Base-by-base conservation (phyloP, 1,284 basidiomycete species). In the Rhodofomes roseus region DNA sequence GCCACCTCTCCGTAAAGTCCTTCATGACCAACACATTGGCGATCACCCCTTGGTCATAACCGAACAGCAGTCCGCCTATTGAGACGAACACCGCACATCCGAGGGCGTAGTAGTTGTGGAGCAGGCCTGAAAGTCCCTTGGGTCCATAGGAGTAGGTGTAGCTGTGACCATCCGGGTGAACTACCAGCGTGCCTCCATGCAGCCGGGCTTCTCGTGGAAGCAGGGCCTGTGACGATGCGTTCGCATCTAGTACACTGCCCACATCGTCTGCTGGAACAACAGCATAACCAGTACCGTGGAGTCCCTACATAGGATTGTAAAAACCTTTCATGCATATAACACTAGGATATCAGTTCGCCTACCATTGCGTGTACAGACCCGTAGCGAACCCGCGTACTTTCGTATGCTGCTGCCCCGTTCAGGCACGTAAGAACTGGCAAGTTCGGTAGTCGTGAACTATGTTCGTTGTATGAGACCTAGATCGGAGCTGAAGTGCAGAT, bases 1-100 rank as follows among this genome's bases (percentile, higher is more conserved):
- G 87, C 82, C 84, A 92, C 12, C 84, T 78, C 54, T 72, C 64
- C 34, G 81, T 64, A 65, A 93, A 93, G 63, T 90, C 86, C 53
- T 78, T 75, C 90, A 93, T 93, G n/a, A 91, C 88, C 16, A 93
- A 79, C 8, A 93, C 85, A 70, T 92, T 92, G 2, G 90, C 87
- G 64, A 92, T 89, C 29, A 75, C 74, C 39, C 76, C 79, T 65
- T 80, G 76, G 67, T 77, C 77, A 60, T 77, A 79, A 4, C 91
- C 91, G 71, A 93, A 93, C 25, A 89, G 83, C 52, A 93, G 70
- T 0, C 92, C 90, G 3, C 91, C 92, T 65, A 93, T 81, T 16
- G 86, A 89, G 0, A 87, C 91, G 60, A 91, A 87, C 37, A 86
- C 73, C 1, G 86, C 87, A 64, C 87, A 89, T 2, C 81, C 73